Base-by-base conservation (phyloP, 2,329 filamentous ascomycete species). In the Huntiella bhutanensis region DNA sequence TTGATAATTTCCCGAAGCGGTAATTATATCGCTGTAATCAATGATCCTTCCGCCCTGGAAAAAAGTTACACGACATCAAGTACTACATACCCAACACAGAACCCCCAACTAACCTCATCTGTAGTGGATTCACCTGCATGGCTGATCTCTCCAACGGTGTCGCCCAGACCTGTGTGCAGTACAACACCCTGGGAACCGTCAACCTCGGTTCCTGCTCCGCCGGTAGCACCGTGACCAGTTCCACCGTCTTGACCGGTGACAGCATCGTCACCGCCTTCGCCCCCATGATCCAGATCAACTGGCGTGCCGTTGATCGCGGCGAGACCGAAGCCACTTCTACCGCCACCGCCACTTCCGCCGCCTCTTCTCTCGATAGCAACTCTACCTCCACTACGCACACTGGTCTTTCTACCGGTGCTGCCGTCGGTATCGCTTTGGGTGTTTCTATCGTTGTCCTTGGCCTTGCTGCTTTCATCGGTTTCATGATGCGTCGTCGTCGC, bases 261-360 rank as follows among this genome's bases (percentile, higher is more conserved):
- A 3, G 32, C 33, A 12, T 33, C 49, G 16, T 36, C 51, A 41
- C 40, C 13, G 10, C 41, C 1, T 53, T 43, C 10, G 58, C 57
- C 12, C 58, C 58, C 1, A 50, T 60, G 43, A 54, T 59, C 51
- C 59, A 60, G 50, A 54, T 60, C 43, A 54, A 55, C 38, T 52
- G 49, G 42, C 51, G 54, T 33, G 39, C 52, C 4, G 49, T 47
- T 7, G 57, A 59, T 36, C 16, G 57, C 2, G 41, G 51, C 6
- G 37, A 51, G 2, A 48, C 52, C 3, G 16, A 50, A 2, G 42
- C 53, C 2, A 34, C 13, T 4, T 41, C 35, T 8, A 33, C 39
- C 4, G 40, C 48, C 10, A 7, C 39, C 13, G 10, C 39, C 1
- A 12, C 33, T 8, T 28, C 44, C 22, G 46, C 32, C 12, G 39